Evolutionary conservation across 2,329 filamentous ascomycete species (phyloP).

Genomic region (Claviceps maximensis): DNA sequence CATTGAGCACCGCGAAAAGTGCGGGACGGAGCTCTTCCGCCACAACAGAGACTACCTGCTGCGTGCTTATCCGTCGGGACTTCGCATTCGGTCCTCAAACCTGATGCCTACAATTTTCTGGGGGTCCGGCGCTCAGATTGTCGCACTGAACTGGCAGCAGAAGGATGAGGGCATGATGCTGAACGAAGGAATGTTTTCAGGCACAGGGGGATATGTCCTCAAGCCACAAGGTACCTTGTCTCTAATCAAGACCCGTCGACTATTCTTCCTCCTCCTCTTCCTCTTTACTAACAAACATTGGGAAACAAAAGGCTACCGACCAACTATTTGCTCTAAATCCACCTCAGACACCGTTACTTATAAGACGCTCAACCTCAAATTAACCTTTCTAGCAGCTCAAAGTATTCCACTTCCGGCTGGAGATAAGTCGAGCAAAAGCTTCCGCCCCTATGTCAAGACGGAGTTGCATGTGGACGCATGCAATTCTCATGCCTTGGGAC

Average conservation of each 20-base stretch:
- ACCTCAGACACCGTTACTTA: conserved; percentile 26
- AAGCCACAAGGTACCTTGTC: conserved; percentile 53
- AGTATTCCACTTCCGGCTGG: conserved; percentile 51
- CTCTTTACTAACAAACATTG: neutral
- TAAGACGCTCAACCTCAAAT: conserved; percentile 52
- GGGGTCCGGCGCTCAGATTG: conserved; percentile 80
- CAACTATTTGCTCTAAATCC: conserved; percentile 11
- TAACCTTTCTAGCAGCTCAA: conserved; percentile 68
- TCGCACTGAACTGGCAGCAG: conserved; percentile 88
- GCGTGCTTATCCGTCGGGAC: conserved; percentile 75
- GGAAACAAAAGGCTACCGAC: conserved; percentile 16
- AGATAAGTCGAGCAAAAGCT: conserved; percentile 37
- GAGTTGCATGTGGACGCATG: conserved; percentile 71
- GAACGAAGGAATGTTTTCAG: conserved; percentile 83
- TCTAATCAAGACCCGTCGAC: neutral
- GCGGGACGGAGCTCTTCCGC: conserved; percentile 46
- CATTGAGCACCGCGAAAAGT: conserved; percentile 42
- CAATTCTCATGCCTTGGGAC: conserved; percentile 26
- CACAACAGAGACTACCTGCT: conserved; percentile 77
- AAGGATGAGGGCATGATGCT: conserved; percentile 92
- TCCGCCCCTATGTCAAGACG: conserved; percentile 71
- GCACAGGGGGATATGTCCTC: conserved; percentile 70
- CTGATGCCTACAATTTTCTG: conserved; percentile 75
- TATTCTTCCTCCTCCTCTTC: neutral
- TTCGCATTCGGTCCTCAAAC: conserved; percentile 74